Conservation (phyloP, 176 grass and related monocot species). For the Oryza punctata region DNA sequence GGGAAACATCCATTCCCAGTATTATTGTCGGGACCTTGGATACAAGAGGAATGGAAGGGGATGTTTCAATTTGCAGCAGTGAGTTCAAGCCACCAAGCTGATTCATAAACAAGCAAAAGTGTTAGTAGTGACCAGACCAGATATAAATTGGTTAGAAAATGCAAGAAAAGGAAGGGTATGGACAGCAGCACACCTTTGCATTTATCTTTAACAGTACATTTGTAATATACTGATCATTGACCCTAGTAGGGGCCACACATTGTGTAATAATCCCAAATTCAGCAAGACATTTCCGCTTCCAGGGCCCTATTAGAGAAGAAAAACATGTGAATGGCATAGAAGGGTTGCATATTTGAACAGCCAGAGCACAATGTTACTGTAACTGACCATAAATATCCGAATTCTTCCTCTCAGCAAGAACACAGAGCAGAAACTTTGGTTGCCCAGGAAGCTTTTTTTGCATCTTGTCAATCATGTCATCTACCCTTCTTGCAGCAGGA, state of each 20-base stretch:
- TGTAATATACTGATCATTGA: conserved; percentile 92
- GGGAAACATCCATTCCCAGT: conserved; percentile 85
- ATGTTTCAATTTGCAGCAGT: conserved; percentile 57
- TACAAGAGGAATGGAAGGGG: conserved; percentile 59
- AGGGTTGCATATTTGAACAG: neutral
- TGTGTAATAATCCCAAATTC: conserved; percentile 96
- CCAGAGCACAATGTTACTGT: neutral
- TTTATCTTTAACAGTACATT: conserved; percentile 93
- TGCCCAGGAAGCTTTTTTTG: conserved; percentile 68
- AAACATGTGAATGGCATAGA: neutral
- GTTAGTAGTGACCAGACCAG: neutral
- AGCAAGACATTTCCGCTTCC: conserved; percentile 88
- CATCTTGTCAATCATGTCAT: conserved; percentile 72
- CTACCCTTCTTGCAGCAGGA: conserved; percentile 60
- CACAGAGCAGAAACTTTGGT: conserved; percentile 72
- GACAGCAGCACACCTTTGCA: conserved; percentile 60
- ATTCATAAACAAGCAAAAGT: neutral
- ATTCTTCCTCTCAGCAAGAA: conserved; percentile 90
- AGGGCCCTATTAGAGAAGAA: conserved; percentile 57
- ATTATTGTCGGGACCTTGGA: conserved; percentile 77
- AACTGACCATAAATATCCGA: conserved; percentile 90
- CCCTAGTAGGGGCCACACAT: conserved; percentile 80
- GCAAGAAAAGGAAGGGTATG: neutral
- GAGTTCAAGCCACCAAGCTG: conserved; percentile 93
- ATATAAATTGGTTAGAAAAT: neutral